A percentile compares a stretch with the other conserved stretches of the same genome.
phyloP scores from a whole-genome alignment of 169 alveolate species.

The Neospora caninum region DNA sequence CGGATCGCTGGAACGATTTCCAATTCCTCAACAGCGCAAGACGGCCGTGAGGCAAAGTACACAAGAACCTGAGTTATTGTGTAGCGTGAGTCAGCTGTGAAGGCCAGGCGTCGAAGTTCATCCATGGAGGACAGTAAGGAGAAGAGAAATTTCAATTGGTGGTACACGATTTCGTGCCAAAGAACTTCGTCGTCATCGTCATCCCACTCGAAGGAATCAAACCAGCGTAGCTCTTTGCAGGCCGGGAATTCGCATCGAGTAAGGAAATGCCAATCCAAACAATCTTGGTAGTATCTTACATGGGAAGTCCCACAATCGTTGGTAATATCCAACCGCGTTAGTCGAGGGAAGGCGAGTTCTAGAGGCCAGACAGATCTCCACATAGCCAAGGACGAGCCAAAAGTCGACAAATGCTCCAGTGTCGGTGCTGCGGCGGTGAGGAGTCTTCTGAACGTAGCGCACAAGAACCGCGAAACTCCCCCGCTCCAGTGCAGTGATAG shows the following conservation, averaged over 20 bases:
- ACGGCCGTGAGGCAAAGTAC: conserved; percentile 1
- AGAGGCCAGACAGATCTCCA: conserved; percentile 8
- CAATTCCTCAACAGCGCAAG: neutral
- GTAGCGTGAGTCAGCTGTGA: conserved; percentile 23
- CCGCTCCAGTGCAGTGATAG: neutral
- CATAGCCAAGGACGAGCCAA: neutral
- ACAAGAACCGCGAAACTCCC: neutral
- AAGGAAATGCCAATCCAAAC: neutral
- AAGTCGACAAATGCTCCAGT: neutral
- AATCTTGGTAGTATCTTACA: neutral
- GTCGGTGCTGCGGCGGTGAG: neutral
- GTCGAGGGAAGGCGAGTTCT: neutral
- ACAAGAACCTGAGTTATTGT: neutral
- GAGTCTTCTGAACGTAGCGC: neutral
- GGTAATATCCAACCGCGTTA: neutral
- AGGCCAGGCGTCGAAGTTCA: neutral
- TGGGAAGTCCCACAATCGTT: neutral
- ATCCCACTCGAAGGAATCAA: neutral
- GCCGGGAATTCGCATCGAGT: neutral
- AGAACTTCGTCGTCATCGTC: neutral
- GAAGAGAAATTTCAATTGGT: neutral
- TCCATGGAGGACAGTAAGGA: neutral
- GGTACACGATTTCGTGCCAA: conserved; percentile 9
- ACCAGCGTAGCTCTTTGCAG: neutral
- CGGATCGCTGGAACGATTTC: conserved; percentile 1